A percentile compares a stretch with the other conserved stretches of the same genome.
These are phyloP conservation scores for Zoysia japonica DNA, from an alignment of 176 grass and related monocot genomes.

Conservation along the genomic window DNA sequence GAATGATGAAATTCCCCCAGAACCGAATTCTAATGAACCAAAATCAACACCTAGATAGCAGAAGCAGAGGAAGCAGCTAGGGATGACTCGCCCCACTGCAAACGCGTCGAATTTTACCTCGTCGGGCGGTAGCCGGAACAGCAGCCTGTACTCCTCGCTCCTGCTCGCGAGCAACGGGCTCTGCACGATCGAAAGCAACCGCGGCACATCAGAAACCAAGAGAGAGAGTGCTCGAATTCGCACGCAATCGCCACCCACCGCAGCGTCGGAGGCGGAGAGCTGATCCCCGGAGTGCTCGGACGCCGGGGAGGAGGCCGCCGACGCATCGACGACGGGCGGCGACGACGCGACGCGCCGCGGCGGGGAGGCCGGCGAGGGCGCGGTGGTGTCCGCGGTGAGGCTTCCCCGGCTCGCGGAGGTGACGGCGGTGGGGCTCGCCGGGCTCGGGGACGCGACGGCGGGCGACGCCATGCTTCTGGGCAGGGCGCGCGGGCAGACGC, in stretches of 20 bases:
- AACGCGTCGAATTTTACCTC: slow-evolving; percentile 64
- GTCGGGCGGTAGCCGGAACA: slow-evolving; percentile 77
- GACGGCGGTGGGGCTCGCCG: background rate
- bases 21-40: no score
- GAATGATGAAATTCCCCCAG: no score
- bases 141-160: slow-evolving; percentile 94
- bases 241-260: slow-evolving; percentile 46
- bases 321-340: slow-evolving; percentile 31
- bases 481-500: background rate
- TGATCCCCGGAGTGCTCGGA: slow-evolving; percentile 48
- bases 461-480: slow-evolving; percentile 36
- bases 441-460: no score
- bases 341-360: slow-evolving; percentile 44
- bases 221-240: slow-evolving; percentile 17
- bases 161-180: slow-evolving; percentile 53
- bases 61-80: background rate
- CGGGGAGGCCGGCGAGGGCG: slow-evolving; percentile 31
- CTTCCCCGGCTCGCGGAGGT: slow-evolving; percentile 29
- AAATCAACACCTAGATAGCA: slow-evolving; percentile 25
- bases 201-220: slow-evolving; percentile 13
- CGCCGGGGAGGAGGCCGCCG: slow-evolving; percentile 25
- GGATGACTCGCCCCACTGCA: slow-evolving; percentile 1
- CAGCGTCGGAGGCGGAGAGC: slow-evolving; percentile 30
- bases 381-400: slow-evolving; percentile 29
- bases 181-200: slow-evolving; percentile 40